A percentile compares a stretch with the other conserved stretches of the same genome.
phyloP scores from a whole-genome alignment of 2,329 filamentous ascomycete genomes.

The Aspergillus costaricaensis region DNA sequence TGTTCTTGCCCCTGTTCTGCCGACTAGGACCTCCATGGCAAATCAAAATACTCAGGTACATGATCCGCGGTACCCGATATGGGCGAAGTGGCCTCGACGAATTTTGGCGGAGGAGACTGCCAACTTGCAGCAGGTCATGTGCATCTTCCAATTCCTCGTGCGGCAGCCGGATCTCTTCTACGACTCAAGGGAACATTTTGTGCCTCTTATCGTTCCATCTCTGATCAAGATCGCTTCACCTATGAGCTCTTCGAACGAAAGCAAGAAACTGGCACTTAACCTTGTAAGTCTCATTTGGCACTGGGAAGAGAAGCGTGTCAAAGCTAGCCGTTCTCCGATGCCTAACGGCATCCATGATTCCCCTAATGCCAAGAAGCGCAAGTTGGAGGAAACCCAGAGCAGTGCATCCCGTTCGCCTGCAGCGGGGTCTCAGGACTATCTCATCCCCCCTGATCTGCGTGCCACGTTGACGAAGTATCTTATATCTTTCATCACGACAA shows the following conservation, averaged over 20 bases:
- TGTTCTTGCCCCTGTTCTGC: conserved; percentile 89
- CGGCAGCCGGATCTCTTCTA: conserved; percentile 92
- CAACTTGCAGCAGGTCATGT: conserved; percentile 92
- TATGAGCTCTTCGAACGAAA: conserved; percentile 84
- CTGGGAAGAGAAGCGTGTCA: conserved; percentile 85
- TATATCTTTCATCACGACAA: conserved; percentile 88
- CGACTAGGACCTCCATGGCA: conserved; percentile 67
- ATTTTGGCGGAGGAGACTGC: conserved; percentile 93
- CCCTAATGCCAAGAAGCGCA: conserved; percentile 73
- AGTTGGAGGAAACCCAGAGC: conserved; percentile 65
- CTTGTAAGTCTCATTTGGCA: conserved; percentile 88
- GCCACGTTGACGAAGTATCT: conserved; percentile 90
- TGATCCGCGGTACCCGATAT: conserved; percentile 74
- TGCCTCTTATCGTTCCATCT: conserved; percentile 82
- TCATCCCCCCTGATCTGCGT: conserved; percentile 67
- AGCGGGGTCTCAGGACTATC: conserved; percentile 61
- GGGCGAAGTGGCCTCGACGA: conserved; percentile 86
- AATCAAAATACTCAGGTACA: conserved; percentile 56
- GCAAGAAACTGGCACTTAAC: conserved; percentile 85
- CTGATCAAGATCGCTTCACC: conserved; percentile 80
- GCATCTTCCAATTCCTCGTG: conserved; percentile 96
- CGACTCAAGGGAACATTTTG: conserved; percentile 88
- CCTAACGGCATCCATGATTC: conserved; percentile 61
- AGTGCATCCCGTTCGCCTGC: conserved; percentile 58
- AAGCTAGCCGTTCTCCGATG: conserved; percentile 46